Base-by-base conservation (phyloP, 139 green algal genomes). In the Chlamydomonas sphaeroides region DNA sequence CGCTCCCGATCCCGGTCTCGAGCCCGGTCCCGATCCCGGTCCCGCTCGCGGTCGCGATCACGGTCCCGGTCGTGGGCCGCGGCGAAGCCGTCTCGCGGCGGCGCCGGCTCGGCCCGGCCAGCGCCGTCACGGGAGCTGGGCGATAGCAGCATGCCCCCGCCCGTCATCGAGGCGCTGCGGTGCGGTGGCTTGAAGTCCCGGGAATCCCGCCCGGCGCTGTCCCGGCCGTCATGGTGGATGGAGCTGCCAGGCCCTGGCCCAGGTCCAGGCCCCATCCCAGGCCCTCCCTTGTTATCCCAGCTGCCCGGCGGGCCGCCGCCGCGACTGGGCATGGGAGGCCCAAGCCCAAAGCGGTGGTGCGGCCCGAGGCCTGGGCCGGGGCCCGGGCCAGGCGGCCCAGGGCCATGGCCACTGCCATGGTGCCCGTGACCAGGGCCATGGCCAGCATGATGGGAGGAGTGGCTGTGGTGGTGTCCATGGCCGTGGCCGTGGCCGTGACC, bases 321-420 rank as follows among this genome's bases (percentile, higher is more conserved):
- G 2, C 18, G 2, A 18, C 7, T 20, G 49, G n/a, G n/a, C n/a
- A n/a, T n/a, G n/a, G n/a, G n/a, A n/a, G n/a, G n/a, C n/a, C n/a
- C n/a, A n/a, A n/a, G n/a, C 32, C 70, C 59, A 30, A 18, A 26
- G 59, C 70, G 72, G 72, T 80, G 56, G 59, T 62, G 74, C 15
- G 74, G 48, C 20, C 59, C 35, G 0, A 33, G 14, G 63, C 63
- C 74, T 2, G 74, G 59, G 4, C 69, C 69, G 3, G 69, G 32
- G 33, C 59, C 74, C 33, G 74, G 72, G 26, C 48, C 45, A 20
- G 45, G 45, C 45, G 10, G 10, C 10, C 10, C 45, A 14, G 10
- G 10, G 45, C 45, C 56, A 15, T 25, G 23, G 56, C 23, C 17
- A 6, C 56, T 62, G 56, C 51, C 20, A 53, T 62, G 56, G 56